Conservation (phyloP, 2,329 filamentous ascomycete genomes). For the Aschersonia sp. region DNA sequence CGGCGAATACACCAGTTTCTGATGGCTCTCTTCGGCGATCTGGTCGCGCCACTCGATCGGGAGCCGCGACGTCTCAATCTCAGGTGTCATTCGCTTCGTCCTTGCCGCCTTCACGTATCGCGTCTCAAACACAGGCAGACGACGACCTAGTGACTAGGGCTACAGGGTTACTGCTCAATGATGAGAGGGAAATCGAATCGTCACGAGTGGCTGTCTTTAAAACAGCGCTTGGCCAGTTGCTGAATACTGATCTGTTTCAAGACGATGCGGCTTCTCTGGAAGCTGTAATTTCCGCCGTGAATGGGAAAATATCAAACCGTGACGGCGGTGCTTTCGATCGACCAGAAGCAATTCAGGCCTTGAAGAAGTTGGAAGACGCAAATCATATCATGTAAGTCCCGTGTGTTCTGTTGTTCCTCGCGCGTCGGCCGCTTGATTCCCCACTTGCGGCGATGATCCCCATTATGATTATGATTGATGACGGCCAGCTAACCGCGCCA, state of each 20-base stretch:
- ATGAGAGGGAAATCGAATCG: conserved; percentile 35
- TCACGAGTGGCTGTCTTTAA: conserved; percentile 64
- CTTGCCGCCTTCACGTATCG: conserved; percentile 57
- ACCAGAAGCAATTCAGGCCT: conserved; percentile 60
- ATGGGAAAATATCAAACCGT: conserved; percentile 44
- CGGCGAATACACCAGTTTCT: conserved; percentile 28
- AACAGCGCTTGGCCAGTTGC: conserved; percentile 65
- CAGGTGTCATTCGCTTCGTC: conserved; percentile 66
- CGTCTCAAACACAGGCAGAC: conserved; percentile 28
- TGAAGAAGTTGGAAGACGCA: conserved; percentile 64
- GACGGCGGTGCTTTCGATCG: conserved; percentile 49
- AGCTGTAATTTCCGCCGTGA: conserved; percentile 66
- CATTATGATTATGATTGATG: too few species aligned
- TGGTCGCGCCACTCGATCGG: conserved; percentile 20
- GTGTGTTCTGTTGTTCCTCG: neutral
- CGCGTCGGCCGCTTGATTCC: too few species aligned
- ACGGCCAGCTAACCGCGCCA: conserved; percentile 7
- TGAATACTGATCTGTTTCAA: conserved; percentile 70
- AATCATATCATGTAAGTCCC: conserved; percentile 84
- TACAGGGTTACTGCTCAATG: conserved; percentile 26
- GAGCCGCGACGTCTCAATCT: conserved; percentile 23
- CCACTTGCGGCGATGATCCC: too few species aligned
- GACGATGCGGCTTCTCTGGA: conserved; percentile 71
- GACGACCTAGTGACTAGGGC: conserved; percentile 27
- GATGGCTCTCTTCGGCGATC: conserved; percentile 22